Percentiles rank a stretch among this genome's conserved stretches.
Conservation (phyloP, 2,329 filamentous ascomycete species). For the Aspergillus latus region DNA sequence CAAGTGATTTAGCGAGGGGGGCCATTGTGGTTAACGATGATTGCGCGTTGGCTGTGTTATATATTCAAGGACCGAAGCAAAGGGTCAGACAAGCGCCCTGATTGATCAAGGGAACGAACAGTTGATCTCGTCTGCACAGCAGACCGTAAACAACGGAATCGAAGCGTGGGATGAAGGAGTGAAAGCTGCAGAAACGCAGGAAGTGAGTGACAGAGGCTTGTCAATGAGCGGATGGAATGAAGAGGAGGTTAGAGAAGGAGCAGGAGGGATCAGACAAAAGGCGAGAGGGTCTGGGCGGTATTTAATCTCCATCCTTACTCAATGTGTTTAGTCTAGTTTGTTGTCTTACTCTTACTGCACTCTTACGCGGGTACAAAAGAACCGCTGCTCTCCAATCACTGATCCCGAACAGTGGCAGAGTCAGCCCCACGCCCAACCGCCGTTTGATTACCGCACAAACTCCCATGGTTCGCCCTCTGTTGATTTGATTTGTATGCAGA, state of each 20-base stretch:
- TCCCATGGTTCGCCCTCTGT: background rate
- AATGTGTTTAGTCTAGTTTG: background rate
- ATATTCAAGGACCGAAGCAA: slow-evolving; percentile 3
- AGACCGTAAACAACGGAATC: slow-evolving; percentile 15
- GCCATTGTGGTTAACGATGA: slow-evolving; percentile 31
- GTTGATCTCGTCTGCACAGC: slow-evolving; percentile 23
- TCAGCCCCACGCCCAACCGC: slow-evolving; percentile 6
- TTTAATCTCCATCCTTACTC: slow-evolving; percentile 11
- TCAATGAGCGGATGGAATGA: slow-evolving; percentile 13
- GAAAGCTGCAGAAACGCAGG: slow-evolving; percentile 11
- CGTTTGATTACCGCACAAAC: background rate
- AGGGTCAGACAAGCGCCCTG: slow-evolving; percentile 14
- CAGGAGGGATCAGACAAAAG: background rate
- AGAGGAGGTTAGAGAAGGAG: slow-evolving; percentile 6
- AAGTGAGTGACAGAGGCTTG: slow-evolving; percentile 23
- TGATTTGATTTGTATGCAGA: background rate
- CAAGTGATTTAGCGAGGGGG: slow-evolving; percentile 38
- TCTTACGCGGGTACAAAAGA: background rate
- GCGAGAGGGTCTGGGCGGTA: slow-evolving; percentile 10
- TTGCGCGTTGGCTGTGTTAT: slow-evolving; percentile 12
- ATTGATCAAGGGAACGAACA: slow-evolving; percentile 13
- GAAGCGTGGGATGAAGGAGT: slow-evolving; percentile 12
- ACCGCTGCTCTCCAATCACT: background rate
- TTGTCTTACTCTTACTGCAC: background rate
- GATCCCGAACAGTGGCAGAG: background rate